phyloP scores from a whole-genome alignment of 805 yeast genomes.

The Barnettozyma sucrosica region DNA sequence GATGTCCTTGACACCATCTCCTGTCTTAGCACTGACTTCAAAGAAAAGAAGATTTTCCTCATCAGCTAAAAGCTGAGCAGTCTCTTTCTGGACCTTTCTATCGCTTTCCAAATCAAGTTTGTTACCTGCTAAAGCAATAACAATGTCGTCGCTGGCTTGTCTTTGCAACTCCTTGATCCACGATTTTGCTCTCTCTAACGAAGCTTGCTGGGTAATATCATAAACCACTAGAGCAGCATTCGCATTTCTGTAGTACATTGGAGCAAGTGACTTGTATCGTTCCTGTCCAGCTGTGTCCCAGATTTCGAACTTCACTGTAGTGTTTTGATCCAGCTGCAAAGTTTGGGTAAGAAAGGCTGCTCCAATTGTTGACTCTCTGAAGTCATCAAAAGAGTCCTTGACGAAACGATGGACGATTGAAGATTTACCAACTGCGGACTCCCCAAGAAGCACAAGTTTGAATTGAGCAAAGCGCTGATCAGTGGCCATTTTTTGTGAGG shows the following conservation, averaged over 20 bases:
- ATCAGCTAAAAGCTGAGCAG: slow-evolving; percentile 49
- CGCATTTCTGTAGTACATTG: slow-evolving; percentile 77
- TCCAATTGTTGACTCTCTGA: slow-evolving; percentile 92
- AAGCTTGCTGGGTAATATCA: slow-evolving; percentile 63
- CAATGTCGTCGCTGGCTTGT: slow-evolving; percentile 57
- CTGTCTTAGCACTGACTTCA: slow-evolving; percentile 58
- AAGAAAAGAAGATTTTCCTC: slow-evolving; percentile 45
- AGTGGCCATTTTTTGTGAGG: slow-evolving; percentile 5
- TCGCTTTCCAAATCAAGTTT: slow-evolving; percentile 54
- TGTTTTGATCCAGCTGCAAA: slow-evolving; percentile 39
- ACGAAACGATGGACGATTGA: slow-evolving; percentile 82
- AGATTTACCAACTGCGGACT: slow-evolving; percentile 81
- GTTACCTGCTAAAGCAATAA: slow-evolving; percentile 72
- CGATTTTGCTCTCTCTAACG: slow-evolving; percentile 61
- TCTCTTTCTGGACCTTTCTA: slow-evolving; percentile 38
- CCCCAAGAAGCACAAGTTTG: slow-evolving; percentile 52
- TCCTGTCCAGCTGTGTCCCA: slow-evolving; percentile 97
- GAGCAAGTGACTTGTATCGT: slow-evolving; percentile 74
- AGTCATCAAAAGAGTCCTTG: slow-evolving; percentile 64
- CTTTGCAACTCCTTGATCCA: slow-evolving; percentile 75
- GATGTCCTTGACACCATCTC: slow-evolving; percentile 41
- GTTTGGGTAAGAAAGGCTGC: slow-evolving; percentile 94
- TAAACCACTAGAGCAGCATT: slow-evolving; percentile 76
- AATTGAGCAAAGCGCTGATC: slow-evolving; percentile 41
- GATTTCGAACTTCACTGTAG: slow-evolving; percentile 42